Base-by-base conservation (phyloP, 768 basidiomycete species). In the Hebeloma cylindrosporum region DNA sequence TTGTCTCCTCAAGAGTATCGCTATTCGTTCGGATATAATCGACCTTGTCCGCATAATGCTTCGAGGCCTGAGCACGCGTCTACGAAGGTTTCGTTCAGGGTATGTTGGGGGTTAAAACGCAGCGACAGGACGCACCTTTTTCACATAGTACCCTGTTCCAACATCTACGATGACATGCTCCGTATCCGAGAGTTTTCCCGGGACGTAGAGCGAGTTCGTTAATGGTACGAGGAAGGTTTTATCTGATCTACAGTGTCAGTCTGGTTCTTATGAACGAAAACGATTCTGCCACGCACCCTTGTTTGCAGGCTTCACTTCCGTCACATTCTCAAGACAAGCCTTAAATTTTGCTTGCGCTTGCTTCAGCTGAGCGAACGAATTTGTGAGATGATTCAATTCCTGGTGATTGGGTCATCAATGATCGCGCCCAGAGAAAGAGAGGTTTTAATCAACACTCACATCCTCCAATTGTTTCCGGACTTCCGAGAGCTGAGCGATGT, bases 101-200 rank as follows among this genome's bases (percentile, higher is more conserved):
- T 25, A 21, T n/a, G 16, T 17, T 9, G 9, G 27, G 52, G 16
- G 14, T 17, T n/a, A 3, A 14, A 30, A 31, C n/a, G n/a, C n/a
- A n/a, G n/a, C n/a, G n/a, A n/a, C n/a, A 8, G 14, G 14, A 43
- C 71, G 32, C 35, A 91, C 96, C 78, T 98, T 99, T 67, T 90
- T 83, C 13, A 98, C 88, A 54, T 85, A 97, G 66, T 97, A 99
- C 0, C 96, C 95, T 0, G 95, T 98, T 1, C 96, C 96, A 20
- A 98, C 77, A 62, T 99, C 96, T 28, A 98, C 81, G 50, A 98
- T 84, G 35, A 99, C 94, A 54, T 91, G 79, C 33, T 93, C 86
- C 1, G 79, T 65, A 59, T 96, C 88, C 30, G 72, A 74, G 35
- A 98, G 74, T 66, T 84, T 92, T 14, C 94, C 96, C 2, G 95